Conservation (phyloP, 345 rosid species). For the Eucalyptus leucophloia region DNA sequence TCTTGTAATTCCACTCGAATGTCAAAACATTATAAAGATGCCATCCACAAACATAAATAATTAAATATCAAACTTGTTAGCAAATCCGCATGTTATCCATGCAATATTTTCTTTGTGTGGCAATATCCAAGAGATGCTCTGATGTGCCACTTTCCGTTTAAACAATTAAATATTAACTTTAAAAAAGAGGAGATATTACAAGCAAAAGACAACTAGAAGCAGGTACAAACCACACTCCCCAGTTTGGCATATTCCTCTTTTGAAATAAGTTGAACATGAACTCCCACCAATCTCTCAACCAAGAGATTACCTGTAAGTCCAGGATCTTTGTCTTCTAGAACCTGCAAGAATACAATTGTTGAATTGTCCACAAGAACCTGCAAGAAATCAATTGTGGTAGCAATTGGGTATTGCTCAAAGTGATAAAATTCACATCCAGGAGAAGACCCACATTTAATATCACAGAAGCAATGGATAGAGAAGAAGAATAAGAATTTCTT, state of each 20-base stretch:
- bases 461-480: not conserved
- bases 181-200: not conserved
- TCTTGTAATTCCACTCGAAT: not conserved
- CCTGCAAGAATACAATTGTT: constrained; percentile 17
- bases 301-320: constrained; percentile 80
- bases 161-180: not conserved
- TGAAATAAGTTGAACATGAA: constrained; percentile 67
- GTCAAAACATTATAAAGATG: not conserved
- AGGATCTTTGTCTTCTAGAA: constrained; percentile 73
- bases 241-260: constrained; percentile 72
- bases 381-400: not conserved
- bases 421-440: not conserved
- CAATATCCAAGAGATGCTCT: not conserved
- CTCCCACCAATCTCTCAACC: constrained; percentile 82
- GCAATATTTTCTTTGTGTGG: too few relatives aligned
- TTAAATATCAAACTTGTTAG: not conserved
- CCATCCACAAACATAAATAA: not conserved
- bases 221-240: constrained; percentile 66
- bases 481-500: not conserved
- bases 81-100: not conserved
- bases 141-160: not conserved
- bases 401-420: not conserved
- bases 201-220: not conserved
- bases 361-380: too few relatives aligned
- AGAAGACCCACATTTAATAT: constrained; percentile 24